Base-by-base conservation (phyloP, 1,139 yeast genomes). In the Kurtzmaniella natalensis region DNA sequence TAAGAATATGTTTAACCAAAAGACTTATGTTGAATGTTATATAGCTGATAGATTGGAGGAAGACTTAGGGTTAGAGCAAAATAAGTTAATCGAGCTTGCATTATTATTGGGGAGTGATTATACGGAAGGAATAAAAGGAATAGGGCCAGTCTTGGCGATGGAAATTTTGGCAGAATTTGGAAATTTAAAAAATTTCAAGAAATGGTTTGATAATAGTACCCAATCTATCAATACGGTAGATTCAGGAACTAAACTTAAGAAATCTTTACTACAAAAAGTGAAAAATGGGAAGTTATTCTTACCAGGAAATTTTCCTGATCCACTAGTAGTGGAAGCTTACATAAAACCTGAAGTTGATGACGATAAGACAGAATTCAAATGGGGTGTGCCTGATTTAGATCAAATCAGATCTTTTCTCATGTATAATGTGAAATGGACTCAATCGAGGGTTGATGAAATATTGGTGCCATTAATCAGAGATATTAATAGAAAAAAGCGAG, bases 1-100 rank as follows among this genome's bases (percentile, higher is more conserved):
- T 59, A 84, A 88, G 48, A 92, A 94, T 57, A 83, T 94, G 94
- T 94, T 94, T 59, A 89, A 84, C 51, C 96, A 89, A 54, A 84
- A 87, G 46, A 85, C 85, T 48, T 89, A 80, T 53, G 98, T 92
- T 19, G 98, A 94, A 51, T 83, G 84, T 50, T 94, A 89, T 51
- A 70, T 76, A 30, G 57, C 68, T 32, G 68, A 61, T 1, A 85
- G 81, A 38, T 65, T 92, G n/a, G 67, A 64, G 26, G 59, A 64
- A 5, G 81, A 78, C 33, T 57, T 88, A 9, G 95, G 95, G 0
- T 64, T 92, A 18, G 68, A 64, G 33, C 74, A 85, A 38, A 51
- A 61, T 2, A 75, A 74, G 41, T 58, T 89, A 51, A 85, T 92
- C 28, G 87, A 83, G 31, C 57, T 92, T 43, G 97, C 96, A 0